Conservation (phyloP, 176 grass and related monocot species). For the Oropetium thomaeum region DNA sequence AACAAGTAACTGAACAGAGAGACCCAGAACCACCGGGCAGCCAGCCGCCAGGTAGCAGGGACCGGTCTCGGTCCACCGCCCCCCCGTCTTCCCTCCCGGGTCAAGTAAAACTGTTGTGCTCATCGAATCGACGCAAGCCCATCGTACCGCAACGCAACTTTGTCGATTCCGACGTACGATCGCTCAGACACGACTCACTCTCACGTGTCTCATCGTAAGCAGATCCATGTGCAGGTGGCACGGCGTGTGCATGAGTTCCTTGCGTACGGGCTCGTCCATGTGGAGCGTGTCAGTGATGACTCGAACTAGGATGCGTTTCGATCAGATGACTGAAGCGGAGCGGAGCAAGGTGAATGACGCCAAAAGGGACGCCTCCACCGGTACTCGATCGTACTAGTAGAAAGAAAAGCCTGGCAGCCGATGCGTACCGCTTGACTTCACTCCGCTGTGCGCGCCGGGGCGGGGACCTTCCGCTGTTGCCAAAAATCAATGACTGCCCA, state of each 20-base stretch:
- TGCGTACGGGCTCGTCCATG: too few species aligned
- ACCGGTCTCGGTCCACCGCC: neutral
- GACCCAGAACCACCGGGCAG: neutral
- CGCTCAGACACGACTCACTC: too few species aligned
- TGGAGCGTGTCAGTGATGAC: too few species aligned
- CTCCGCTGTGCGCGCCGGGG: neutral
- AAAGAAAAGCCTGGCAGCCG: neutral
- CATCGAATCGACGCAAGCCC: too few species aligned
- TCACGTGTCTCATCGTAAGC: too few species aligned
- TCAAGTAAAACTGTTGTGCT: neutral
- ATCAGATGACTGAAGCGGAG: too few species aligned
- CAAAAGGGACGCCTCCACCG: neutral
- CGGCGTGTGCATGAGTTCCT: too few species aligned
- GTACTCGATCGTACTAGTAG: neutral
- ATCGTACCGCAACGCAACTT: neutral
- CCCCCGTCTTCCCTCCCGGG: neutral
- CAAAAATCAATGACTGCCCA: neutral
- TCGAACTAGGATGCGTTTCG: too few species aligned
- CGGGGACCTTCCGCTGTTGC: neutral
- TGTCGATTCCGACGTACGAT: neutral
- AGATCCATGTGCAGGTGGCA: too few species aligned
- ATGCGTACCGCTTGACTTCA: neutral
- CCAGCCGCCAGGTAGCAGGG: neutral
- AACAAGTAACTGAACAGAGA: slow-evolving; percentile 20
- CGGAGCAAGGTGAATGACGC: too few species aligned